phyloP scores from a whole-genome alignment of 23 red algal genomes.

The Gracilariopsis chorda region DNA sequence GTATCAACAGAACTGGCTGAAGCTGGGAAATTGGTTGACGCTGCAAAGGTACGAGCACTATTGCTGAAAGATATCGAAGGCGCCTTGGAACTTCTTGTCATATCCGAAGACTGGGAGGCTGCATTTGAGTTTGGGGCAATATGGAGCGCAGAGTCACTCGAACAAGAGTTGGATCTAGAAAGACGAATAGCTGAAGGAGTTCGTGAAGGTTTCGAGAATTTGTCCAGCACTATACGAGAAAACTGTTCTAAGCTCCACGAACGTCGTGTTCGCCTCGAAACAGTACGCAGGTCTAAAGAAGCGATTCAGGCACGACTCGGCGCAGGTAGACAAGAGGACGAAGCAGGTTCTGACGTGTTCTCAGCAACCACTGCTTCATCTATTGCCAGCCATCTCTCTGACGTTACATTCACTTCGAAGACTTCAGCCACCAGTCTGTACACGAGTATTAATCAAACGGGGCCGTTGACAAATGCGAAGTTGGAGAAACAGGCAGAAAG shows the following conservation, averaged over 20 bases:
- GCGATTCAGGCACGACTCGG: neutral
- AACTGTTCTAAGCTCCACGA: conserved; percentile 41
- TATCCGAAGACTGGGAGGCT: conserved; percentile 28
- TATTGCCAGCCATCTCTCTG: conserved; percentile 33
- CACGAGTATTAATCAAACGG: neutral
- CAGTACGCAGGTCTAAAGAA: conserved; percentile 23
- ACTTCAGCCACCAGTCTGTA: conserved; percentile 58
- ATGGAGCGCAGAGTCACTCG: neutral
- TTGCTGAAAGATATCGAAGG: conserved; percentile 25
- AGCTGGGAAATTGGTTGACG: neutral
- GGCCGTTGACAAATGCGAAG: conserved; percentile 25
- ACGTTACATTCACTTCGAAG: conserved; percentile 33
- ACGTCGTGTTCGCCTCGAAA: conserved; percentile 14
- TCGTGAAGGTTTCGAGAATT: neutral
- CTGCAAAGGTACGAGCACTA: neutral
- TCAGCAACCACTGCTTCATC: conserved; percentile 45
- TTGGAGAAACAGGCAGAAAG: conserved; percentile 51
- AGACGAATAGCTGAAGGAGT: neutral
- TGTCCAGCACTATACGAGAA: neutral
- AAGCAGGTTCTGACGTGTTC: conserved; percentile 52
- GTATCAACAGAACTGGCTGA: conserved; percentile 22
- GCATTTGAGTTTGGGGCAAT: conserved; percentile 31
- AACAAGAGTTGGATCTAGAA: neutral
- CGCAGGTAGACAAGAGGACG: neutral
- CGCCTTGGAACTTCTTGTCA: conserved; percentile 18